Conservation (phyloP, 1,284 basidiomycete species). For the Macrocybe sp. region DNA sequence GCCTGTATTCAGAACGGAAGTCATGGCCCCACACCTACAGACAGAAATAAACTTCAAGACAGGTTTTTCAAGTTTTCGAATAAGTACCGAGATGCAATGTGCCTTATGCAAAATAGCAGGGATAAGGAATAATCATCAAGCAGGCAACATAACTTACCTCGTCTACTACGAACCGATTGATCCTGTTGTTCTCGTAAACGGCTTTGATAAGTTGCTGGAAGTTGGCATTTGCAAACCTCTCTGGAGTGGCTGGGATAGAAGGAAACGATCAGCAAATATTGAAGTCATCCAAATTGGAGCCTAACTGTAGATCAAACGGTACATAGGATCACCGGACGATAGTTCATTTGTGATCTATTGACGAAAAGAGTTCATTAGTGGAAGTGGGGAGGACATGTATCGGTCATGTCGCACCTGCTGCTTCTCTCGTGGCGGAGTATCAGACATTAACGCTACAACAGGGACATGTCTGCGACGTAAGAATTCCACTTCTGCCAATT, state of each 20-base stretch:
- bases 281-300: neutral
- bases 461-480: conserved; percentile 51
- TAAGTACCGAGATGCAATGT: conserved; percentile 76
- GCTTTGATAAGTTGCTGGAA: conserved; percentile 48
- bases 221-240: conserved; percentile 56
- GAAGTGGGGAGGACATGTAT: neutral
- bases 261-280: neutral
- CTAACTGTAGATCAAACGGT: conserved; percentile 71
- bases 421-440: conserved; percentile 51
- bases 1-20: conserved; percentile 72
- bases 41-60: neutral
- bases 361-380: neutral
- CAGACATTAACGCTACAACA: conserved; percentile 66
- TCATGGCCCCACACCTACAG: conserved; percentile 83
- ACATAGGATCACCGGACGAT: conserved; percentile 51
- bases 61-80: neutral
- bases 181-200: conserved; percentile 47
- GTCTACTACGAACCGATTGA: conserved; percentile 75
- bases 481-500: conserved; percentile 56
- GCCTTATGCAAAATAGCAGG: conserved; percentile 39
- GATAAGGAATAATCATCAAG: neutral
- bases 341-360: conserved; percentile 61
- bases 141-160: conserved; percentile 45
- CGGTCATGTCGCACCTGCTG: conserved; percentile 40
- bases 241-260: conserved; percentile 52